Percentiles rank a stretch among this genome's conserved stretches.
These are phyloP conservation scores for Cyamopsis tetragonoloba DNA, from an alignment of 306 rosid species.

Conservation along the genomic window DNA sequence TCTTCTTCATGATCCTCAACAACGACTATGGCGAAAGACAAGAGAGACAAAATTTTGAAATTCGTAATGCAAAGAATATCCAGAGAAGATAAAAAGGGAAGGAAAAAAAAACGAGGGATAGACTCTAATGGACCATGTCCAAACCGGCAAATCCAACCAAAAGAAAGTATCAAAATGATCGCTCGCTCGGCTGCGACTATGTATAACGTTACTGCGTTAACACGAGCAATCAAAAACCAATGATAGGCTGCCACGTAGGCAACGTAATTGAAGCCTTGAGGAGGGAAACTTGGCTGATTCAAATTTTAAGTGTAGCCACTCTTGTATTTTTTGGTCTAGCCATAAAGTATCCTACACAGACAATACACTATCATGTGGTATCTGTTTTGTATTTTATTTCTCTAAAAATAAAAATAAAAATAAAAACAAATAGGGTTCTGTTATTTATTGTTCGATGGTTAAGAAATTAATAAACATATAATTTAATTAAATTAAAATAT, in stretches of 20 bases:
- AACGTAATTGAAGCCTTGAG: constrained; percentile 7
- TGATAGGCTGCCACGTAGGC: constrained; percentile 14
- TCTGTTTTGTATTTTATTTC: too few relatives aligned
- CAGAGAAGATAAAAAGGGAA: background rate
- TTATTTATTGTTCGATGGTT: too few relatives aligned
- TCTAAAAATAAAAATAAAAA: too few relatives aligned
- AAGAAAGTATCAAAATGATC: background rate
- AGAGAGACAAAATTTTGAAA: background rate
- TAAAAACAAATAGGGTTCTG: too few relatives aligned
- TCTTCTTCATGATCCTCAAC: constrained; percentile 52
- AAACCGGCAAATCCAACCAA: background rate
- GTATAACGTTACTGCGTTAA: constrained; percentile 8
- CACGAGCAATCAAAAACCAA: background rate
- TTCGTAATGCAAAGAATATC: background rate
- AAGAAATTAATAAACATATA: too few relatives aligned
- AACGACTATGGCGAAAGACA: too few relatives aligned
- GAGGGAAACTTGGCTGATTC: constrained; percentile 53
- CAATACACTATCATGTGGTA: too few relatives aligned
- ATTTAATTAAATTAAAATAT: too few relatives aligned
- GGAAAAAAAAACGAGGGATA: too few relatives aligned
- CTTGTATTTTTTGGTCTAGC: too few relatives aligned
- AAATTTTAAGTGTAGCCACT: too few relatives aligned
- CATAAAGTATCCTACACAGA: too few relatives aligned
- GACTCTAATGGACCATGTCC: background rate
- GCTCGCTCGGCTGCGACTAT: background rate